Percentiles rank a stretch among this genome's conserved stretches.
Evolutionary conservation across 371 early-diverging fungal species (phyloP).

Genomic region (Lichtheimia ornata): DNA sequence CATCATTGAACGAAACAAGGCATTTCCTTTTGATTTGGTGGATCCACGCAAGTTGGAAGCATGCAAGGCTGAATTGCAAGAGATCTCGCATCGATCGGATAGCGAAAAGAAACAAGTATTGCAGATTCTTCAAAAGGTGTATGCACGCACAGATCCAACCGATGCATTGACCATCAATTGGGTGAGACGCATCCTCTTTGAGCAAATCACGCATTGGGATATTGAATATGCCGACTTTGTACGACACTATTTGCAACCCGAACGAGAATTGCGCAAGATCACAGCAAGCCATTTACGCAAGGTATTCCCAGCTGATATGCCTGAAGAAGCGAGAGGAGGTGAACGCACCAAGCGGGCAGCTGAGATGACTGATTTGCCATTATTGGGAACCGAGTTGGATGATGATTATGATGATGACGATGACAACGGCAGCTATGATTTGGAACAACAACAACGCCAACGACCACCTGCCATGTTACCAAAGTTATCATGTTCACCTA

Average conservation of each 20-base stretch:
- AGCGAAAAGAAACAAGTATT: slow-evolving; percentile 81
- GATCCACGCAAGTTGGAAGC: slow-evolving; percentile 63
- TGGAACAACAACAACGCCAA: neutral
- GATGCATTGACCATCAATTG: slow-evolving; percentile 82
- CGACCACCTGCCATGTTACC: slow-evolving; percentile 5
- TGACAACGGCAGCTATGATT: neutral
- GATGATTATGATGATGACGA: slow-evolving; percentile 15
- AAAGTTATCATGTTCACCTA: slow-evolving; percentile 2
- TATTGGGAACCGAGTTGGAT: slow-evolving; percentile 39
- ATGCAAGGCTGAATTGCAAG: slow-evolving; percentile 64
- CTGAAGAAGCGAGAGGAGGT: slow-evolving; percentile 25
- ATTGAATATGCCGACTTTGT: slow-evolving; percentile 78
- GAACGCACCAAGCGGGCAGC: slow-evolving; percentile 46
- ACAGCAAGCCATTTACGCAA: slow-evolving; percentile 65
- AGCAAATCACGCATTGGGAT: slow-evolving; percentile 84
- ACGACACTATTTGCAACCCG: slow-evolving; percentile 76
- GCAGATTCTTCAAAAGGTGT: slow-evolving; percentile 81
- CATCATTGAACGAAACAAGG: slow-evolving; percentile 65
- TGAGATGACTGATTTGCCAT: slow-evolving; percentile 39
- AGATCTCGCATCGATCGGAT: slow-evolving; percentile 65
- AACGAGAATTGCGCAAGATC: slow-evolving; percentile 67
- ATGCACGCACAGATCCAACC: slow-evolving; percentile 71
- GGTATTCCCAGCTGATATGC: slow-evolving; percentile 62
- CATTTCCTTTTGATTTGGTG: slow-evolving; percentile 68
- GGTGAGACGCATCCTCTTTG: slow-evolving; percentile 73